Evolutionary conservation across 2,329 filamentous ascomycete species (phyloP).

Genomic region (Fulvia fulva): DNA sequence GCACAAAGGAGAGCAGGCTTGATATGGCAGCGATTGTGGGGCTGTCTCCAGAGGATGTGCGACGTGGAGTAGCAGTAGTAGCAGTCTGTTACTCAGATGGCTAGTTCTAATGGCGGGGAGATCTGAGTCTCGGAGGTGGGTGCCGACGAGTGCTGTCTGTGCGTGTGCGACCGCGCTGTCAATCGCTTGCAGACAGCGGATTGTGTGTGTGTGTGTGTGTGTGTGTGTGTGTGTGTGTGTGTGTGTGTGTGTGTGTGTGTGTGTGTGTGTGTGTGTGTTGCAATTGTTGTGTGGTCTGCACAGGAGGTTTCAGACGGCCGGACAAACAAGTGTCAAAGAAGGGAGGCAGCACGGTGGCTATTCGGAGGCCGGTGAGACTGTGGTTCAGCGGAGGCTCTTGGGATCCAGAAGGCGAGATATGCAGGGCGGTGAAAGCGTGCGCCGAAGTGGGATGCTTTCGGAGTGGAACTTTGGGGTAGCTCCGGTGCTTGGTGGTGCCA

Average conservation of each 20-base stretch:
- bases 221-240: not conserved
- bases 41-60: slow-evolving; percentile 11
- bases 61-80: slow-evolving; percentile 16
- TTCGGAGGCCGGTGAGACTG: slow-evolving; percentile 11
- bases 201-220: not conserved
- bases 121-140: slow-evolving; percentile 6
- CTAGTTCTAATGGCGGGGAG: slow-evolving; percentile 10
- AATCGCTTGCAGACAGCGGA: too few relatives aligned
- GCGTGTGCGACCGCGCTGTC: slow-evolving; percentile 18
- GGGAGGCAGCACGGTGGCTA: slow-evolving; percentile 4
- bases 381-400: not conserved
- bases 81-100: slow-evolving; percentile 1
- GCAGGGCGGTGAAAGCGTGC: slow-evolving; percentile 5
- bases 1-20: slow-evolving; percentile 1
- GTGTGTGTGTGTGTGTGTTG: not conserved
- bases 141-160: slow-evolving; percentile 7
- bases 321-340: not conserved
- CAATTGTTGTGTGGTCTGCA: not conserved
- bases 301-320: not conserved
- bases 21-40: not conserved
- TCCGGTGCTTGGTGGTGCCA: not conserved
- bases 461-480: not conserved
- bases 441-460: slow-evolving; percentile 6
- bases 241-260: not conserved
- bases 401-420: not conserved